Conservation (phyloP, 352 stramenopile species). For the Aphanomyces astaci region DNA sequence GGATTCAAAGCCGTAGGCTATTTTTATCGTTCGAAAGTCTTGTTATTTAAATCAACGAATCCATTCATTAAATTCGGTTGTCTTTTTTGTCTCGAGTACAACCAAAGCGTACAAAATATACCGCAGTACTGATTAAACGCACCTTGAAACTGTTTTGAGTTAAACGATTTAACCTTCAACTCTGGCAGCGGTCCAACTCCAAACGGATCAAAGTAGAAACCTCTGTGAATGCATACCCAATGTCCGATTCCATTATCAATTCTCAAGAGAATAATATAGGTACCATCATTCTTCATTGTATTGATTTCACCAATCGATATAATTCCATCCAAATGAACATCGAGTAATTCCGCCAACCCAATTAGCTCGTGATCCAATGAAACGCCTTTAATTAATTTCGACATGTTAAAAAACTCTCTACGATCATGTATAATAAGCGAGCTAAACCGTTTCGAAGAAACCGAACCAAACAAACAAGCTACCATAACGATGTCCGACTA, state of each 20-base stretch:
- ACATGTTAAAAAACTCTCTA: slow-evolving; percentile 6
- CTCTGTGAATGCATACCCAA: background rate
- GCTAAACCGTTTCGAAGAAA: background rate
- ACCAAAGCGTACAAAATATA: background rate
- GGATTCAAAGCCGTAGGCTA: no score
- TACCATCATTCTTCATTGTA: slow-evolving; percentile 1
- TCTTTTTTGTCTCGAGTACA: slow-evolving; percentile 3
- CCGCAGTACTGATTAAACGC: background rate
- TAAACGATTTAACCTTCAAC: background rate
- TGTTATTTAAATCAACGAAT: slow-evolving; percentile 10
- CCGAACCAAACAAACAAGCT: background rate
- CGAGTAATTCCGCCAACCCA: background rate
- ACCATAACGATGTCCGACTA: slow-evolving; percentile 7
- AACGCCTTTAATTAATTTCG: slow-evolving; percentile 16
- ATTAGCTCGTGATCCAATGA: slow-evolving; percentile 10
- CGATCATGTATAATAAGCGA: slow-evolving; percentile 12
- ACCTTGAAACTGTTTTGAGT: slow-evolving; percentile 4
- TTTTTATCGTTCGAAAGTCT: no score
- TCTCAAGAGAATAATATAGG: background rate
- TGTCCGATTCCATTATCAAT: background rate
- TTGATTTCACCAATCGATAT: background rate
- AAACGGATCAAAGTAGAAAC: background rate
- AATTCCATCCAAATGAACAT: slow-evolving; percentile 21
- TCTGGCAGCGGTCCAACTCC: background rate
- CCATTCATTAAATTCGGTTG: no score